Percentiles rank a stretch among this genome's conserved stretches.
Conservation (phyloP, 257 asterid genomes). For the Primulina eburnea region DNA sequence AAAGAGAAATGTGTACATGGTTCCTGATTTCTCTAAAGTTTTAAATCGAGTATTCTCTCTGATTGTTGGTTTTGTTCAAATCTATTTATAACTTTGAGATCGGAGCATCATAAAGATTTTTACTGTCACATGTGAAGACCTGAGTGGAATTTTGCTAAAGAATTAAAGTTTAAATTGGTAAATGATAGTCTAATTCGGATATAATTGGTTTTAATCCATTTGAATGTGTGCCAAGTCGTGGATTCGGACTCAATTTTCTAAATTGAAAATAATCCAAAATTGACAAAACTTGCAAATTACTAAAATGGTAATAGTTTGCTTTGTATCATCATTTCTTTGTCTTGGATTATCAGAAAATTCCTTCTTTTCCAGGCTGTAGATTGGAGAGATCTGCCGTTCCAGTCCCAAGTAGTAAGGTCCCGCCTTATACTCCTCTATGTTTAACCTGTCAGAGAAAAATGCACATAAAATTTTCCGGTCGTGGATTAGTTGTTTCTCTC, state of each 20-base stretch:
- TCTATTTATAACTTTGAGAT: neutral
- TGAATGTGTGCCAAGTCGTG: neutral
- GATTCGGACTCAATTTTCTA: neutral
- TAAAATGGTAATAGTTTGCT: neutral
- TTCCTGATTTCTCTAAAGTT: neutral
- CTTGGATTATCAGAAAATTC: constrained; percentile 5
- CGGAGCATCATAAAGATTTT: neutral
- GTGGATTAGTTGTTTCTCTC: neutral
- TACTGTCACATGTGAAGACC: neutral
- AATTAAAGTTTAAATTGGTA: neutral
- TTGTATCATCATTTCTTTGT: too few species aligned
- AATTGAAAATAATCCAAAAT: neutral
- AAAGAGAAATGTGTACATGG: neutral
- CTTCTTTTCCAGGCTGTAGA: constrained; percentile 18
- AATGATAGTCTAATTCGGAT: neutral
- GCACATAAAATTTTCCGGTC: neutral
- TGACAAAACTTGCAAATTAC: neutral
- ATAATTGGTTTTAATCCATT: neutral
- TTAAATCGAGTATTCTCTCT: neutral
- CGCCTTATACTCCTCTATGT: neutral
- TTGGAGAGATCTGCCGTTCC: constrained; percentile 10
- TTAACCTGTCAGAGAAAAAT: neutral
- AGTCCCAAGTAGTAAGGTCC: neutral
- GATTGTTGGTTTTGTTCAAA: neutral
- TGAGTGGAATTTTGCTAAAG: too few species aligned